phyloP scores from a whole-genome alignment of 1,284 basidiomycete species.

The Ceraceosorus bombacis region DNA sequence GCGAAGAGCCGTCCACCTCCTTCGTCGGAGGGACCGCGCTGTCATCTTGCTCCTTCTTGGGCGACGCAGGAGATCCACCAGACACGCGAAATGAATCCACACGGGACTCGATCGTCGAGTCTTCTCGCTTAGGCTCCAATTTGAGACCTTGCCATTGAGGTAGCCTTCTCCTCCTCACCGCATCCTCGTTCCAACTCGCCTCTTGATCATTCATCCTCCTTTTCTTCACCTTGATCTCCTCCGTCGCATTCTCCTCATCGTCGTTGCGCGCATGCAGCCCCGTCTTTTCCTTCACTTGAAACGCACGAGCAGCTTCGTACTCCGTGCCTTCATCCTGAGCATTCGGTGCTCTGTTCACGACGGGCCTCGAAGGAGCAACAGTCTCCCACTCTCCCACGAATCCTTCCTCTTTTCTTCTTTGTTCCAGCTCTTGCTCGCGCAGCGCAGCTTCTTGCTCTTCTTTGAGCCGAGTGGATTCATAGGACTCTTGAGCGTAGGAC shows the following conservation, averaged over 20 bases:
- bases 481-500: not conserved
- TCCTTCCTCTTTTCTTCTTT: conserved; percentile 61
- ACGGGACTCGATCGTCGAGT: not conserved
- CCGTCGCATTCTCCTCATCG: conserved; percentile 20
- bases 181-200: conserved; percentile 10
- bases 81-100: no score
- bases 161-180: conserved; percentile 3
- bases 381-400: conserved; percentile 76
- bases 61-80: not conserved
- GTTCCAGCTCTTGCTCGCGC: conserved; percentile 50
- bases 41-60: not conserved
- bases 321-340: conserved; percentile 12
- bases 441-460: conserved; percentile 4
- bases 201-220: conserved; percentile 8
- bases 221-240: conserved; percentile 32
- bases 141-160: conserved; percentile 9
- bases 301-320: conserved; percentile 25
- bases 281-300: conserved; percentile 28
- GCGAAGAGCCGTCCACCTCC: no score
- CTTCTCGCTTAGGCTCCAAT: conserved; percentile 6
- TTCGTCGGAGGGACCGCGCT: conserved; percentile 1
- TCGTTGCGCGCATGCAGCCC: conserved; percentile 14
- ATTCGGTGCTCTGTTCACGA: not conserved
- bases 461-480: no score
- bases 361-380: conserved; percentile 53